Percentiles rank a stretch among this genome's conserved stretches.
Evolutionary conservation across 768 basidiomycete species (phyloP).

Genomic region (Phanerochaete sordida): DNA sequence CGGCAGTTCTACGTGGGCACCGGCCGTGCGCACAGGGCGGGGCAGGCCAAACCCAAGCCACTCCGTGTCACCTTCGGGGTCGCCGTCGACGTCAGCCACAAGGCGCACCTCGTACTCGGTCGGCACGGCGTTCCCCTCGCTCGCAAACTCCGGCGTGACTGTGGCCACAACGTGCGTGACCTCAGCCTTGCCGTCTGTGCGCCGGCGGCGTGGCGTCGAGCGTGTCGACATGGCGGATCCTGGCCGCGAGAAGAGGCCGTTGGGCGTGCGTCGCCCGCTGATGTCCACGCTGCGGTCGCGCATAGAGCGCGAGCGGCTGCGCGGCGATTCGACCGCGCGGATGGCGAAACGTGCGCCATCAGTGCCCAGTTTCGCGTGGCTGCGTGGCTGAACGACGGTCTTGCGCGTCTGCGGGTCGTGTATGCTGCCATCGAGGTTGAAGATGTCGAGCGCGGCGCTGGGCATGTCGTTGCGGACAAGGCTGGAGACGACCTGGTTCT

Average conservation of each 20-base stretch:
- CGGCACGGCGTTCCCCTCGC: constrained; percentile 23
- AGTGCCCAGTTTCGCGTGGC: constrained; percentile 56
- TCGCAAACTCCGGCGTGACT: constrained; percentile 47
- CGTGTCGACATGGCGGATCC: constrained; percentile 22
- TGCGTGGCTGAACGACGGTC: constrained; percentile 59
- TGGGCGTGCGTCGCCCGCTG: constrained; percentile 17
- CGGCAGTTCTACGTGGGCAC: constrained; percentile 28
- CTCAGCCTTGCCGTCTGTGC: constrained; percentile 53
- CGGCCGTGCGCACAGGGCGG: constrained; percentile 21
- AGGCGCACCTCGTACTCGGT: constrained; percentile 56
- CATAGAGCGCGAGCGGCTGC: background rate
- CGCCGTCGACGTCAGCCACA: background rate
- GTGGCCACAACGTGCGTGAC: constrained; percentile 55
- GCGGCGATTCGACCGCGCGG: constrained; percentile 34
- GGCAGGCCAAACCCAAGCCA: constrained; percentile 78
- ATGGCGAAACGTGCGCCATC: constrained; percentile 58
- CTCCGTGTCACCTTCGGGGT: constrained; percentile 49
- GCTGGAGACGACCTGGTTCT: constrained; percentile 55
- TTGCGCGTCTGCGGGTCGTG: constrained; percentile 60
- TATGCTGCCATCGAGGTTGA: constrained; percentile 52
- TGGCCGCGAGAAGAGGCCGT: constrained; percentile 15
- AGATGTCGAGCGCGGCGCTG: constrained; percentile 55
- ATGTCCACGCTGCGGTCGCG: constrained; percentile 16
- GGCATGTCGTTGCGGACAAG: constrained; percentile 60
- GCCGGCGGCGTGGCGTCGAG: constrained; percentile 27